phyloP scores from a whole-genome alignment of 345 rosid genomes.

The Euphorbia lathyris region DNA sequence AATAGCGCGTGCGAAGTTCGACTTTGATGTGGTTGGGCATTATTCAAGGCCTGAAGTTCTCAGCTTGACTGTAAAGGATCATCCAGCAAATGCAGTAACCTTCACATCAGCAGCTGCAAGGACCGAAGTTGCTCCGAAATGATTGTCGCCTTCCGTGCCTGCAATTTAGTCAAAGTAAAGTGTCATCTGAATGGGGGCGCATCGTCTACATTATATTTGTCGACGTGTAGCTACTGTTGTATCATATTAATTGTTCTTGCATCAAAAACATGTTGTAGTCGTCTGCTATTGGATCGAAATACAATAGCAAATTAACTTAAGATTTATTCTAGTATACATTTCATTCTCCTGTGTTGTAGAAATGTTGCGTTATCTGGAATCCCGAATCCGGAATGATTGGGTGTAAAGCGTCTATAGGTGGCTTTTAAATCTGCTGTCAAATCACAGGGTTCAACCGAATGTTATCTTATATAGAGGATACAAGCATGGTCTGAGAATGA shows the following conservation, averaged over 20 bases:
- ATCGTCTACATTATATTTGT: not conserved
- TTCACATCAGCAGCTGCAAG: constrained; percentile 46
- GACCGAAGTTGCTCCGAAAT: constrained; percentile 35
- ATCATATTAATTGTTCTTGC: not conserved
- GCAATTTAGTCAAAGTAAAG: not conserved
- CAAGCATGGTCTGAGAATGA: too few species aligned
- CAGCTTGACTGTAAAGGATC: constrained; percentile 76
- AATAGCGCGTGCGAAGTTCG: constrained; percentile 79
- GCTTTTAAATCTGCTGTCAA: too few species aligned
- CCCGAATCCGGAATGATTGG: too few species aligned
- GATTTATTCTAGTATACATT: not conserved
- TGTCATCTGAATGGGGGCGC: not conserved
- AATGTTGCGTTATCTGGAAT: too few species aligned
- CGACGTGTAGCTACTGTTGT: not conserved
- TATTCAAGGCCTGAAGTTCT: constrained; percentile 92
- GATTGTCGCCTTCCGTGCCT: not conserved
- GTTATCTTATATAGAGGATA: too few species aligned
- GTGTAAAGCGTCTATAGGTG: too few species aligned
- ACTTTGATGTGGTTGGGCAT: constrained; percentile 93
- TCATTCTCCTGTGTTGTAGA: not conserved
- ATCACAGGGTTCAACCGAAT: too few species aligned
- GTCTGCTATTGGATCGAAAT: not conserved
- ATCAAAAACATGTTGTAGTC: not conserved
- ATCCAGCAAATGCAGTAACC: constrained; percentile 64
- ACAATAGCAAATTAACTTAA: not conserved